Evolutionary conservation across 495 filamentous ascomycete genomes (phyloP).

Genomic region (Parathielavia hyrcaniae): DNA sequence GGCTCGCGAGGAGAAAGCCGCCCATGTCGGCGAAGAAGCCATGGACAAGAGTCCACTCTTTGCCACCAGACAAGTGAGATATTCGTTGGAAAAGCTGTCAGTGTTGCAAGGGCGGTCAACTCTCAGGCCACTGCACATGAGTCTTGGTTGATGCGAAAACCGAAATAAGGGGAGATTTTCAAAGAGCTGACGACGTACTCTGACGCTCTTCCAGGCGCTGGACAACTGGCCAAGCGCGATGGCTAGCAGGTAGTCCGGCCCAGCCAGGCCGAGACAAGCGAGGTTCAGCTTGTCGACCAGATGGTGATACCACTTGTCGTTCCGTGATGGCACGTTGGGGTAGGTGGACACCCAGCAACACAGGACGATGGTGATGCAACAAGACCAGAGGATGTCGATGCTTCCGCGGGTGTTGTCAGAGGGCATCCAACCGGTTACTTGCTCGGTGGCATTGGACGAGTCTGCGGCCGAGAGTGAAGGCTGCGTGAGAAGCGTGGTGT

Average conservation of each 20-base stretch:
- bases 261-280: constrained; percentile 8
- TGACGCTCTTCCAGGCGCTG: constrained; percentile 7
- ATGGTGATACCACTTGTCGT: constrained; percentile 11
- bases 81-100: neutral
- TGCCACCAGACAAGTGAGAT: constrained; percentile 3
- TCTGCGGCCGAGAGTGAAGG: neutral
- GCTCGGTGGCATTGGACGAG: neutral
- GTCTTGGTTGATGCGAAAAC: too few relatives aligned
- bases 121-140: too few relatives aligned
- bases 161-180: too few relatives aligned
- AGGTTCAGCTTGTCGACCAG: constrained; percentile 15
- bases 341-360: constrained; percentile 17
- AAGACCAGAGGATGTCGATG: constrained; percentile 20
- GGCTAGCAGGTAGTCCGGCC: constrained; percentile 17
- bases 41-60: constrained; percentile 33
- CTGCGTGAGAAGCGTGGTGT: neutral
- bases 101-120: neutral
- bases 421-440: neutral
- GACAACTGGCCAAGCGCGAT: constrained; percentile 19
- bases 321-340: constrained; percentile 12
- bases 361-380: constrained; percentile 18
- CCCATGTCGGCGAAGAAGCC: constrained; percentile 38
- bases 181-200: neutral
- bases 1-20: constrained; percentile 26
- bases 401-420: constrained; percentile 9